Conservation (phyloP, 2,329 filamentous ascomycete species). For the Talaromyces sp. region DNA sequence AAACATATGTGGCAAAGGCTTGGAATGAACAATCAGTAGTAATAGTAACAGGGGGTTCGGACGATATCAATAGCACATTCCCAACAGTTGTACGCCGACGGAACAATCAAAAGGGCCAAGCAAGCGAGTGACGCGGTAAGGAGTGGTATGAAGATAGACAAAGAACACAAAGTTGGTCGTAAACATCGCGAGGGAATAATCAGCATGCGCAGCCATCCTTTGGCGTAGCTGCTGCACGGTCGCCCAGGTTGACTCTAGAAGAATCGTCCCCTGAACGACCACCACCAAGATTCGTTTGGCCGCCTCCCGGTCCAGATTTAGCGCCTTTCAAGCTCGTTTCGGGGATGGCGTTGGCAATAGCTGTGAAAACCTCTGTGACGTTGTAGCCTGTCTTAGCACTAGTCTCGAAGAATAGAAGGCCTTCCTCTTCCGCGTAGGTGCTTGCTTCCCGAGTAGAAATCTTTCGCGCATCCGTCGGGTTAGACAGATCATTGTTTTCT, state of each 20-base stretch:
- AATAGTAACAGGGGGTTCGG: constrained; percentile 4
- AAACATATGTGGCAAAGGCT: neutral
- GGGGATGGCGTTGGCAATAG: constrained; percentile 96
- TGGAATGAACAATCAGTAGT: neutral
- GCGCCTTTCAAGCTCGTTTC: constrained; percentile 93
- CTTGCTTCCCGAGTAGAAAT: constrained; percentile 88
- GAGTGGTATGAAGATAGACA: constrained; percentile 2
- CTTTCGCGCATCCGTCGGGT: constrained; percentile 73
- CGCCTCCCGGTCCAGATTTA: constrained; percentile 61
- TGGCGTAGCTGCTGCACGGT: constrained; percentile 66
- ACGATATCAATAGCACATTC: constrained; percentile 8
- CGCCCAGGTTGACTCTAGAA: constrained; percentile 73
- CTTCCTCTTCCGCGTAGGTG: constrained; percentile 90
- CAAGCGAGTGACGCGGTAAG: constrained; percentile 8
- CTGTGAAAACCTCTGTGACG: constrained; percentile 93
- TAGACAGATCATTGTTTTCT: constrained; percentile 58
- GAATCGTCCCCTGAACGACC: constrained; percentile 48
- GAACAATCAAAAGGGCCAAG: neutral
- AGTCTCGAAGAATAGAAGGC: constrained; percentile 93
- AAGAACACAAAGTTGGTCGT: constrained; percentile 5
- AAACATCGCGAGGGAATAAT: neutral
- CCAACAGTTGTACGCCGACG: constrained; percentile 10
- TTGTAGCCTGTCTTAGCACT: constrained; percentile 95
- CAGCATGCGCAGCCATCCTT: constrained; percentile 92
- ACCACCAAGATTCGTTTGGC: constrained; percentile 56